phyloP scores from a whole-genome alignment of 306 rosid genomes.

The Trichosanthes cucumerina region DNA sequence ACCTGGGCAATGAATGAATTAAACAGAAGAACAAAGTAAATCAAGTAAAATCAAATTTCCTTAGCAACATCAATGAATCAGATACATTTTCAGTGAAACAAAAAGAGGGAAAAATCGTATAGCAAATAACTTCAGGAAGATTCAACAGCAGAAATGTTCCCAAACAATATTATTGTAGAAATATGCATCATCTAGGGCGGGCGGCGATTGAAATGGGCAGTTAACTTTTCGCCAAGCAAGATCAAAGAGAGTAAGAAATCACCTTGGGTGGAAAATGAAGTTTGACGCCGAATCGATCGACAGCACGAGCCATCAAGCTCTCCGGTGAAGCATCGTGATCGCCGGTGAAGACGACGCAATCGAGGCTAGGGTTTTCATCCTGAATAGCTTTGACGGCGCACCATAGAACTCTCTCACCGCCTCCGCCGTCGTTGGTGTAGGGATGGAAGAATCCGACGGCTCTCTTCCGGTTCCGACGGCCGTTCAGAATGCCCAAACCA shows the following conservation, averaged over 20 bases:
- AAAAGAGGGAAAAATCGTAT: neutral
- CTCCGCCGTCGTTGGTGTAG: conserved; percentile 86
- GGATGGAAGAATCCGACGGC: conserved; percentile 94
- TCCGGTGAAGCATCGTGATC: conserved; percentile 79
- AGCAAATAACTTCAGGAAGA: neutral
- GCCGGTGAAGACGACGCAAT: conserved; percentile 67
- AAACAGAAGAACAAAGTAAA: neutral
- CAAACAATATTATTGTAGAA: neutral
- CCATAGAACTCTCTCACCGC: conserved; percentile 91
- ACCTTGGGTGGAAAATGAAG: conserved; percentile 51
- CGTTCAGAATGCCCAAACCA: conserved; percentile 12
- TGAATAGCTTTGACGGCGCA: conserved; percentile 80
- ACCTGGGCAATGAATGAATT: conserved; percentile 34
- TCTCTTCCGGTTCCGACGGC: conserved; percentile 35
- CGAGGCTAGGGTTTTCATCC: conserved; percentile 47
- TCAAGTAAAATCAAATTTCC: neutral
- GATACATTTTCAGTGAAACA: neutral
- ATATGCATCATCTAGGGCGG: neutral
- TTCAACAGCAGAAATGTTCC: neutral
- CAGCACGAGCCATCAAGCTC: conserved; percentile 44
- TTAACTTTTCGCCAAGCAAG: neutral
- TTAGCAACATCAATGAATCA: neutral
- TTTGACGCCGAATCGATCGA: conserved; percentile 75
- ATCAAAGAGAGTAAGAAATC: neutral
- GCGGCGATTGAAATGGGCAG: neutral